phyloP scores from a whole-genome alignment of 2,329 filamentous ascomycete species.

The Leptosphaerulina australis region DNA sequence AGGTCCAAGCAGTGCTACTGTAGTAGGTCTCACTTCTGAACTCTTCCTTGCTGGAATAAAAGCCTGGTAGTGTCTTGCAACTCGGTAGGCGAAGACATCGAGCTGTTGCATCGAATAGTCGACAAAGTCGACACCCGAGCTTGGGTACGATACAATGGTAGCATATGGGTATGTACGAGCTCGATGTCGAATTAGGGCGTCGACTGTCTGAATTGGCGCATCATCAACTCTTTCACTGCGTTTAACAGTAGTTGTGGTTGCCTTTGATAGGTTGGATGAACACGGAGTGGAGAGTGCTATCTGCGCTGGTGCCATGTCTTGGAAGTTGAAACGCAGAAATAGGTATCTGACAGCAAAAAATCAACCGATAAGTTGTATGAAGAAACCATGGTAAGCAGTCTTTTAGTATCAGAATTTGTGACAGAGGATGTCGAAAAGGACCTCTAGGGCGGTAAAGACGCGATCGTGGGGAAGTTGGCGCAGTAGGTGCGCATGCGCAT shows the following conservation, averaged over 20 bases:
- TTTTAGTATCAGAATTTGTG: background rate
- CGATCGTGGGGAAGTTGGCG: background rate
- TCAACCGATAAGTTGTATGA: background rate
- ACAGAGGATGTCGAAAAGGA: background rate
- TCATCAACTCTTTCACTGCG: conserved; percentile 3
- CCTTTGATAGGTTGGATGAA: conserved; percentile 3
- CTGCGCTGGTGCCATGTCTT: conserved; percentile 28
- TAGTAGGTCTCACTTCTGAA: conserved; percentile 25
- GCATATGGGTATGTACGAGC: conserved; percentile 45
- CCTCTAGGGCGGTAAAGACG: background rate
- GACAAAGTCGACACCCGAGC: conserved; percentile 52
- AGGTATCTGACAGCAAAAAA: background rate
- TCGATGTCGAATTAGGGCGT: conserved; percentile 49
- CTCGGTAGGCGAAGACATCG: conserved; percentile 48
- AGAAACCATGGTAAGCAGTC: background rate
- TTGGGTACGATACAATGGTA: conserved; percentile 54
- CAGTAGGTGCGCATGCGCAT: background rate
- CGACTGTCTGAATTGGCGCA: conserved; percentile 41
- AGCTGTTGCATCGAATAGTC: conserved; percentile 57
- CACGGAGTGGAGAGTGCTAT: conserved; percentile 21
- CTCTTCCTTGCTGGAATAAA: conserved; percentile 27
- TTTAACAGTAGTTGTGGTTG: conserved; percentile 1
- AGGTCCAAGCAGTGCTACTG: conserved; percentile 59
- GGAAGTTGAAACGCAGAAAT: background rate
- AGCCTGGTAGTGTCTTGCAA: conserved; percentile 30